Evolutionary conservation across 2,329 filamentous ascomycete genomes (phyloP).

Genomic region (Aspergillus intermedius): DNA sequence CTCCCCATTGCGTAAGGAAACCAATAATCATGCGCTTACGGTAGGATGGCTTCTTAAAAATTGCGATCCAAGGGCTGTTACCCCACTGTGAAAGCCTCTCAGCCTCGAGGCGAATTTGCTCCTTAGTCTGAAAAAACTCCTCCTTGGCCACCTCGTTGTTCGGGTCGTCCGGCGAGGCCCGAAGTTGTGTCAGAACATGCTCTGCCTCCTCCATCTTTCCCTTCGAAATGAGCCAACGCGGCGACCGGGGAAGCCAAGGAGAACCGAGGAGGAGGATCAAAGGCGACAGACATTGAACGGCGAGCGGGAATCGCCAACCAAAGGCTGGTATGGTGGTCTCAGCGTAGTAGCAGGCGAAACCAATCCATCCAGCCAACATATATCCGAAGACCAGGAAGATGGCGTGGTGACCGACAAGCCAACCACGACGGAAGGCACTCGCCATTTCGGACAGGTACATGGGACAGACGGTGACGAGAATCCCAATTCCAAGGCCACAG

Average conservation of each 20-base stretch:
- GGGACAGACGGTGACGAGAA: slow-evolving; percentile 39
- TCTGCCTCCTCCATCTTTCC: slow-evolving; percentile 43
- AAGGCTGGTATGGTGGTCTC: slow-evolving; percentile 30
- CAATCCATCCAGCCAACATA: slow-evolving; percentile 41
- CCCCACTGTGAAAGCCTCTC: slow-evolving; percentile 36
- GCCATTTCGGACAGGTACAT: slow-evolving; percentile 43
- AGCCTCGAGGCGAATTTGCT: slow-evolving; percentile 41
- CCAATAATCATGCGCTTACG: slow-evolving; percentile 48
- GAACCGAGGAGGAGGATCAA: slow-evolving; percentile 36
- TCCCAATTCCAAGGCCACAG: slow-evolving; percentile 38
- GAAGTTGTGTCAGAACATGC: slow-evolving; percentile 36
- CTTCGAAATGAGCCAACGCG: slow-evolving; percentile 46
- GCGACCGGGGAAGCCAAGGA: slow-evolving; percentile 41
- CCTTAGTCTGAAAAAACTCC: slow-evolving; percentile 43
- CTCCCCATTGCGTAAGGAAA: slow-evolving; percentile 49
- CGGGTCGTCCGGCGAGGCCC: slow-evolving; percentile 33
- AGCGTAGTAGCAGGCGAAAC: slow-evolving; percentile 42
- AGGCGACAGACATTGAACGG: slow-evolving; percentile 36
- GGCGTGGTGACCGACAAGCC: slow-evolving; percentile 42
- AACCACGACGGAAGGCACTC: slow-evolving; percentile 36
- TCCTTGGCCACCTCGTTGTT: slow-evolving; percentile 40
- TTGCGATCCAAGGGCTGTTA: slow-evolving; percentile 41
- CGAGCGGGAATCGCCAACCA: slow-evolving; percentile 43
- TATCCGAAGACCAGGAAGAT: slow-evolving; percentile 46
- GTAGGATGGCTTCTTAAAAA: slow-evolving; percentile 44